These are phyloP conservation scores for Cicer arietinum DNA, from an alignment of 306 rosid species.

Conservation along the genomic window DNA sequence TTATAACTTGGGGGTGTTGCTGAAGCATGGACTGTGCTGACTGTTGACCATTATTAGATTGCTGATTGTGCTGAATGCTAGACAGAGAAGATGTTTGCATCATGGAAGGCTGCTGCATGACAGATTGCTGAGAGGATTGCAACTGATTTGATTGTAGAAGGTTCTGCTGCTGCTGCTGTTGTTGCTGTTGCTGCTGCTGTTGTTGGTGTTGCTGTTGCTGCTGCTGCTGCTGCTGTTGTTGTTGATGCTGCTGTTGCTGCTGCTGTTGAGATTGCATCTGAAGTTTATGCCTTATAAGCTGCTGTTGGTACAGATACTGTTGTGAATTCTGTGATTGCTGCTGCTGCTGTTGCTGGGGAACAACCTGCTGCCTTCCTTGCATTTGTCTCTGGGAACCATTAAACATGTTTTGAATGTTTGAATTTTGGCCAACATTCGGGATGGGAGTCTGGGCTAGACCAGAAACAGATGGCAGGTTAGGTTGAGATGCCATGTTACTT, in stretches of 20 bases:
- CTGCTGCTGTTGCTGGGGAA: slow-evolving; percentile 77
- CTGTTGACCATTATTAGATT: slow-evolving; percentile 72
- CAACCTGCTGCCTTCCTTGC: slow-evolving; percentile 82
- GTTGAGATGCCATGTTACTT: slow-evolving; percentile 61
- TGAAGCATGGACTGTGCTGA: slow-evolving; percentile 80
- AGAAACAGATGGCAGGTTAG: slow-evolving; percentile 62
- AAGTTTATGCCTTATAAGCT: slow-evolving; percentile 68
- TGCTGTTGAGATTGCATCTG: slow-evolving; percentile 57
- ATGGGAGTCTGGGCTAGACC: slow-evolving; percentile 68
- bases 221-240: background rate
- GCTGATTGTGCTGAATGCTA: slow-evolving; percentile 79
- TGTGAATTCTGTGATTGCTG: slow-evolving; percentile 80
- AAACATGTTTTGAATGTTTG: slow-evolving; percentile 72
- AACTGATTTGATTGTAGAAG: slow-evolving; percentile 78
- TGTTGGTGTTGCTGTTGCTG: slow-evolving; percentile 42
- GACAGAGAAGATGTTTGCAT: slow-evolving; percentile 67
- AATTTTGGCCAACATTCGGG: slow-evolving; percentile 73
- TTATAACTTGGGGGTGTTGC: slow-evolving; percentile 85
- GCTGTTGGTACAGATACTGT: slow-evolving; percentile 69
- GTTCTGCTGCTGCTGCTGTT: slow-evolving; percentile 72
- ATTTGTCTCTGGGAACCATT: slow-evolving; percentile 78
- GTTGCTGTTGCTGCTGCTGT: slow-evolving; percentile 69
- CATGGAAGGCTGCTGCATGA: slow-evolving; percentile 69
- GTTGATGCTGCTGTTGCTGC: slow-evolving; percentile 20
- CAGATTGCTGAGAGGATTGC: slow-evolving; percentile 87